These are phyloP conservation scores for Kazachstania viticola DNA, from an alignment of 805 yeast species.

Conservation along the genomic window DNA sequence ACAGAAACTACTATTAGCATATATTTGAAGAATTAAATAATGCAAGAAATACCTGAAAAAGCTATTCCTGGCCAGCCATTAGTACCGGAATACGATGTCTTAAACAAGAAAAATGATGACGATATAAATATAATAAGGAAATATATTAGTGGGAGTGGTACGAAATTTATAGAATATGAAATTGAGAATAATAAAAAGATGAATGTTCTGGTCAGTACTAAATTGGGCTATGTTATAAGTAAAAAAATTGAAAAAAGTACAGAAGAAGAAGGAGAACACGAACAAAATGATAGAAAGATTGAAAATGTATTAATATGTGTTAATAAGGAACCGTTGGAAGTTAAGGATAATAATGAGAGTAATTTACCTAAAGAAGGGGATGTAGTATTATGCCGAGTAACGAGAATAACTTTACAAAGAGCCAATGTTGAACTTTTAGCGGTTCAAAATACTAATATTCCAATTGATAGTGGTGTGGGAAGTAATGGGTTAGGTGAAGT, in stretches of 20 bases:
- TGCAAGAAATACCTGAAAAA: constrained; percentile 27
- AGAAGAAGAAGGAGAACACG: constrained; percentile 5
- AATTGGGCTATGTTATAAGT: constrained; percentile 44
- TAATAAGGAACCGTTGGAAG: constrained; percentile 1
- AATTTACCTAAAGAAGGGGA: constrained; percentile 67
- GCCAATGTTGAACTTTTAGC: constrained; percentile 68
- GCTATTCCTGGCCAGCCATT: constrained; percentile 79
- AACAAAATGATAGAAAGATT: constrained; percentile 7
- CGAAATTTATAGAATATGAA: constrained; percentile 36
- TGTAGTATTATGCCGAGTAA: constrained; percentile 64
- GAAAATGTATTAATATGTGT: constrained; percentile 4
- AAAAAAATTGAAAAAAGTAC: constrained; percentile 14
- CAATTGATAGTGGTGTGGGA: constrained; percentile 58
- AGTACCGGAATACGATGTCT: constrained; percentile 40
- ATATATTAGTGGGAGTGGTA: constrained; percentile 56
- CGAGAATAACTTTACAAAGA: constrained; percentile 53
- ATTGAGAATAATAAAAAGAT: constrained; percentile 27
- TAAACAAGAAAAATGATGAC: not conserved
- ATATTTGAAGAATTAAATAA: too few species aligned
- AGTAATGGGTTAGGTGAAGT: constrained; percentile 35
- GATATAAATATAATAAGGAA: constrained; percentile 9
- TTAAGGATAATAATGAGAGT: not conserved
- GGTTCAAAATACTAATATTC: constrained; percentile 48
- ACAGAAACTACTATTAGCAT: too few species aligned
- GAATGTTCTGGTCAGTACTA: constrained; percentile 42